Conservation (phyloP, 1,139 yeast genomes). For the Kurtzmaniella quercitrusa region DNA sequence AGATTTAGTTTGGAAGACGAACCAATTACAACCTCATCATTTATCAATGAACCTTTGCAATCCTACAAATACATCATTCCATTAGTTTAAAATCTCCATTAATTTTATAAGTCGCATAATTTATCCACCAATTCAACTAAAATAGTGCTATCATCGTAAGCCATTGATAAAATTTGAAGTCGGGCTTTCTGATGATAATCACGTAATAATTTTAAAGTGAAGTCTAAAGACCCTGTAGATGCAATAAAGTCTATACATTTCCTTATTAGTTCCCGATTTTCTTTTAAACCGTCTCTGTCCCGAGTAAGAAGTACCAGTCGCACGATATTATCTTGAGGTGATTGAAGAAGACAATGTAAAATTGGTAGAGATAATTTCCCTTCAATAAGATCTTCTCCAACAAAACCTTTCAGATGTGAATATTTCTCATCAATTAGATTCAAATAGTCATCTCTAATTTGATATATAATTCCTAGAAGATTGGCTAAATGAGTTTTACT, state of each 20-base stretch:
- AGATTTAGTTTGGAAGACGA: slow-evolving; percentile 16
- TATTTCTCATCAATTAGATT: slow-evolving; percentile 56
- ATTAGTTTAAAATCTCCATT: slow-evolving; percentile 9
- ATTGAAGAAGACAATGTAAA: slow-evolving; percentile 45
- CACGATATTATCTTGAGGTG: slow-evolving; percentile 19
- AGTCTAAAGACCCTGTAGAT: slow-evolving; percentile 19
- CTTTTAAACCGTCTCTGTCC: slow-evolving; percentile 15
- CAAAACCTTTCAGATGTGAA: slow-evolving; percentile 61
- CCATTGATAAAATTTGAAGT: slow-evolving; percentile 10
- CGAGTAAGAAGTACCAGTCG: slow-evolving; percentile 16
- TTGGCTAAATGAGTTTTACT: slow-evolving; percentile 62
- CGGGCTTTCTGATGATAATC: slow-evolving; percentile 17
- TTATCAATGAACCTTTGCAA: background rate
- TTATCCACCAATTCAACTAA: slow-evolving; percentile 11
- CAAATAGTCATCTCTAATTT: slow-evolving; percentile 75
- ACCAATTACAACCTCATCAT: background rate
- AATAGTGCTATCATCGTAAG: slow-evolving; percentile 4
- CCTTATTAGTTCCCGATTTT: slow-evolving; percentile 14
- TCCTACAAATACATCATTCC: slow-evolving; percentile 7
- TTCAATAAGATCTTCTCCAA: slow-evolving; percentile 83
- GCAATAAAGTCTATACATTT: slow-evolving; percentile 21
- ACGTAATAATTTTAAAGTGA: slow-evolving; percentile 17
- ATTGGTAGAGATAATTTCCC: slow-evolving; percentile 88
- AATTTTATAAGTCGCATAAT: slow-evolving; percentile 9
- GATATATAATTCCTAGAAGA: slow-evolving; percentile 75